A percentile compares a stretch with the other conserved stretches of the same genome.
These are phyloP conservation scores for Ophioceras dolichostomum DNA, from an alignment of 2,329 filamentous ascomycete species.

Conservation along the genomic window DNA sequence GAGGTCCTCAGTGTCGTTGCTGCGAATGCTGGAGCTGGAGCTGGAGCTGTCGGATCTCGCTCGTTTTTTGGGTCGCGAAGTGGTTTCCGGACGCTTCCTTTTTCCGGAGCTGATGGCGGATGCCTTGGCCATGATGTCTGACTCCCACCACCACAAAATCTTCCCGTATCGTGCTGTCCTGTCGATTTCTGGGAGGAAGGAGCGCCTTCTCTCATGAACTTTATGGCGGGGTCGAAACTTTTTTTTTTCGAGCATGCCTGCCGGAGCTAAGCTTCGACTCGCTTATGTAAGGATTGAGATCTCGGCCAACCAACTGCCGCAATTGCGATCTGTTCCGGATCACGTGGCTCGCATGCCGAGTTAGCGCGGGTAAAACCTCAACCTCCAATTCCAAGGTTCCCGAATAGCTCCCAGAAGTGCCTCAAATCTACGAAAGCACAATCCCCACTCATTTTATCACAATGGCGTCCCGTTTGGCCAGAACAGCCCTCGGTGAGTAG, in stretches of 20 bases:
- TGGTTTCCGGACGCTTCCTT: conserved; percentile 35
- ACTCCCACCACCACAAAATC: too few relatives aligned
- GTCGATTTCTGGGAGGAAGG: too few relatives aligned
- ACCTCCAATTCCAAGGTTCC: conserved; percentile 6
- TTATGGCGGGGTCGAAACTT: not conserved
- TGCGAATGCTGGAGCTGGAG: too few relatives aligned
- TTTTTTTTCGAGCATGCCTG: too few relatives aligned
- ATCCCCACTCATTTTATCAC: conserved; percentile 49
- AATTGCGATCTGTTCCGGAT: not conserved
- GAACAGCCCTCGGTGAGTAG: conserved; percentile 82
- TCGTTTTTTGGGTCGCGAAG: conserved; percentile 36
- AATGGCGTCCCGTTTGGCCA: conserved; percentile 98
- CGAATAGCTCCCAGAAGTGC: conserved; percentile 20
- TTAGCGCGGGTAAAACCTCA: conserved; percentile 33
- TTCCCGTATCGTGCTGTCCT: too few relatives aligned
- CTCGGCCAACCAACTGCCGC: not conserved
- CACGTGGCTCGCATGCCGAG: conserved; percentile 27
- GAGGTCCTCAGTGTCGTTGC: conserved; percentile 37
- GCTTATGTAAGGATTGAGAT: not conserved
- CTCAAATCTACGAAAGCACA: conserved; percentile 20
- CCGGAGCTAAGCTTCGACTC: not conserved
- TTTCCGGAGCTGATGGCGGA: conserved; percentile 33
- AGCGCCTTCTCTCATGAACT: too few relatives aligned
- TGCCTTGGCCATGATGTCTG: too few relatives aligned
- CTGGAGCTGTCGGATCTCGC: conserved; percentile 28